Conservation (phyloP, 2,329 filamentous ascomycete genomes). For the Dissoconium aciculare region DNA sequence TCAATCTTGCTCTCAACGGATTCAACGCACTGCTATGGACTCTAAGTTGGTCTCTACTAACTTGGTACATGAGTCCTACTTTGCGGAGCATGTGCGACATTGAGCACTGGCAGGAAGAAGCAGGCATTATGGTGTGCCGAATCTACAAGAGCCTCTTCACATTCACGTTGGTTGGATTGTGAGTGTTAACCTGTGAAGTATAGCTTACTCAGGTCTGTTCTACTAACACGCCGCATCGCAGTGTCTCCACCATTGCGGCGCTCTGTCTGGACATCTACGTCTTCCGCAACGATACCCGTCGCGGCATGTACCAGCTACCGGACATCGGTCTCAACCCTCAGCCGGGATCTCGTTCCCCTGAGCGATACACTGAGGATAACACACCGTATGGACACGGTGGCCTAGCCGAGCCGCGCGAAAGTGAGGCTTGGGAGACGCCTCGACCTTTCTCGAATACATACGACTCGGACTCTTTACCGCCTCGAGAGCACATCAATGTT, state of each 20-base stretch:
- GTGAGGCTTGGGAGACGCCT: conserved; percentile 22
- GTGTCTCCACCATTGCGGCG: conserved; percentile 33
- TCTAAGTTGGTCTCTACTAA: conserved; percentile 36
- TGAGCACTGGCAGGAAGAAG: conserved; percentile 38
- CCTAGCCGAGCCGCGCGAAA: conserved; percentile 13
- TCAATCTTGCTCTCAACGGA: conserved; percentile 37
- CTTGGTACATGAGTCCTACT: conserved; percentile 40
- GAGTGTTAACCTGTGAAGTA: conserved; percentile 12
- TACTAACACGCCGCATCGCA: conserved; percentile 7
- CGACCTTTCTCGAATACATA: conserved; percentile 16
- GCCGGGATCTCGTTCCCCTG: conserved; percentile 11
- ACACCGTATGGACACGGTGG: conserved; percentile 7
- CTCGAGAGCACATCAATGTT: no score
- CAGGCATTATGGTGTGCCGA: conserved; percentile 41
- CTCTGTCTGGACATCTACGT: conserved; percentile 38
- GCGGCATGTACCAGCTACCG: conserved; percentile 37
- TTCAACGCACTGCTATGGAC: conserved; percentile 38
- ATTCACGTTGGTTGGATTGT: conserved; percentile 37
- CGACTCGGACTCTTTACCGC: no score
- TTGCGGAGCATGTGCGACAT: conserved; percentile 30
- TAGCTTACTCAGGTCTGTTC: not conserved
- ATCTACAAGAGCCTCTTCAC: conserved; percentile 46
- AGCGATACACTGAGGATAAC: conserved; percentile 17
- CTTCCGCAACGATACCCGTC: conserved; percentile 28
- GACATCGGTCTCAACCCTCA: conserved; percentile 22